Conservation (phyloP, 1,284 basidiomycete species). For the Cryptococcus amylolentus region DNA sequence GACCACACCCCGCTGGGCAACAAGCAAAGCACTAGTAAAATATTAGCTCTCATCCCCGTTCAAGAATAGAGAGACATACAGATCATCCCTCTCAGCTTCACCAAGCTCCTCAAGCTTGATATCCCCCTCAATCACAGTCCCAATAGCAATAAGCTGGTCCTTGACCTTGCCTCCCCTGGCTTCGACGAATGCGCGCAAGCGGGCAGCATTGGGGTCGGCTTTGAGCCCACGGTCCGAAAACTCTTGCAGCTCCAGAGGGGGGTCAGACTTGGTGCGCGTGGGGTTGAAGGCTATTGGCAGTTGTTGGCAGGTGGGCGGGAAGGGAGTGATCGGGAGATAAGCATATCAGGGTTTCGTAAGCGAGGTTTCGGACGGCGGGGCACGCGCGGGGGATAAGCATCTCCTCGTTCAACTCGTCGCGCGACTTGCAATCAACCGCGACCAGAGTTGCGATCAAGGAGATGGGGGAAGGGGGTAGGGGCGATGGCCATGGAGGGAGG, state of each 20-base stretch:
- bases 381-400: no score
- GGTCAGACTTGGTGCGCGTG: slow-evolving; percentile 29
- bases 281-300: slow-evolving; percentile 33
- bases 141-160: slow-evolving; percentile 49
- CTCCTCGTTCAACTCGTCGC: no score
- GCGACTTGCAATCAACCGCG: no score
- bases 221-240: slow-evolving; percentile 61
- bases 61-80: slow-evolving; percentile 21
- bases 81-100: slow-evolving; percentile 51
- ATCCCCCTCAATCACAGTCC: slow-evolving; percentile 50
- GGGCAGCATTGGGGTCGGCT: slow-evolving; percentile 45
- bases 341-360: not conserved
- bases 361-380: no score
- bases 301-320: not conserved
- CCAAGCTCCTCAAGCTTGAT: slow-evolving; percentile 51
- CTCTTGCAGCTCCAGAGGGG: slow-evolving; percentile 56
- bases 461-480: no score
- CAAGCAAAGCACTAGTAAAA: slow-evolving; percentile 30
- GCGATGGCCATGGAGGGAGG: no score
- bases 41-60: slow-evolving; percentile 4
- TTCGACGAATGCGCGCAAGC: slow-evolving; percentile 39
- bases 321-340: not conserved
- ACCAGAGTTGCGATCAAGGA: no score
- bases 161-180: slow-evolving; percentile 47
- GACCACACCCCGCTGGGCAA: slow-evolving; percentile 46